Base-by-base conservation (phyloP, 2,329 filamentous ascomycete genomes). In the Cercospora brassicicola region DNA sequence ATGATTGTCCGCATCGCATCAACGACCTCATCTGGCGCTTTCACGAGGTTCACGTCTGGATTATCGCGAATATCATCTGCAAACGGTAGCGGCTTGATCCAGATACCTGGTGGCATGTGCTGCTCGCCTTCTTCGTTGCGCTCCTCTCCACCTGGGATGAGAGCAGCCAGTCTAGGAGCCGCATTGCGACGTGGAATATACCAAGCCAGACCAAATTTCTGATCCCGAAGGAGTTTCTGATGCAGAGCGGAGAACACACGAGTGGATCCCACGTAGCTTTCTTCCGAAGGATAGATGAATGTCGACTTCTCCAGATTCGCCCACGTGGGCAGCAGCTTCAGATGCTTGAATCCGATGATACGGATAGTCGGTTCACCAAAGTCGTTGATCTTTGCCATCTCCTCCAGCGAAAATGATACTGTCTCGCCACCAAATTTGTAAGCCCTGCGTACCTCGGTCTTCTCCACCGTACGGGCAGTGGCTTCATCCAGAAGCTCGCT, bases 361-460 rank as follows among this genome's bases (percentile, higher is more conserved):
- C 93, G 90, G 66, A 99, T 91, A 11, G 92, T 84, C 0, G 93
- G 92, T 1, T 91, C 85, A 2, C 94, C 94, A 74, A 97, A 97
- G 72, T 92, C 84, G 69, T 90, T 89, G 67, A 99, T 84, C 20
- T 86, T 82, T 67, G 90, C 90, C 68, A 94, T 88, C 78, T 99
- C 94, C 36, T 97, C 93, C 0, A 89, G 86, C 0, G 89, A 89
- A 78, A 99, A 99, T 59, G 90, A 87, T 57, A 99, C 88, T 59
- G 93, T 93, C 72, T 96, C 92, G 45, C 93, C 94, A 11, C 94
- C 95, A 76, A 98, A 98, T 75, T 95, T 97, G 84, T 95, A 99
- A 0, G 94, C 95, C 79, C 95, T 97, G 67, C 91, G 91, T 20
- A 96, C 87, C 75, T 98, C 93, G 2, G 82, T 82, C 73, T 94